Conservation (phyloP, 2,329 filamentous ascomycete genomes). For the Aureobasidium lini region DNA sequence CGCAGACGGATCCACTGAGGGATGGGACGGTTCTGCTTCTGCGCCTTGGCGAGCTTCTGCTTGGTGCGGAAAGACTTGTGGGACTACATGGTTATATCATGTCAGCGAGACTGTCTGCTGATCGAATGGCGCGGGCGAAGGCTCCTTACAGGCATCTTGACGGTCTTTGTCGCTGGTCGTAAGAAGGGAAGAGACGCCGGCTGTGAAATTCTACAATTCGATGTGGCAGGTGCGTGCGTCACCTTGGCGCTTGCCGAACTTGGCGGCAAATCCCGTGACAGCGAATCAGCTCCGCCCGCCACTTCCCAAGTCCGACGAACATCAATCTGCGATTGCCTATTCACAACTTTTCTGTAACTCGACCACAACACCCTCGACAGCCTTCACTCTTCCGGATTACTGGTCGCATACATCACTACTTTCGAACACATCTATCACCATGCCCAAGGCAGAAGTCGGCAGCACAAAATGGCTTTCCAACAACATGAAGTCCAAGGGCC, state of each 20-base stretch:
- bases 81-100: conserved; percentile 54
- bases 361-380: neutral
- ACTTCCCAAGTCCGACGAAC: neutral
- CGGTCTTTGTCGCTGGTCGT: conserved; percentile 16
- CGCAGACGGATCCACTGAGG: conserved; percentile 99
- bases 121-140: neutral
- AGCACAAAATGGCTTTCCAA: conserved; percentile 87
- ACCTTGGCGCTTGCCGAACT: conserved; percentile 11
- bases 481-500: conserved; percentile 74
- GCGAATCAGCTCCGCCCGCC: neutral
- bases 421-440: neutral
- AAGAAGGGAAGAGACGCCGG: neutral
- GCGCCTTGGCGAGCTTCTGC: conserved; percentile 99
- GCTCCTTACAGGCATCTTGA: conserved; percentile 19
- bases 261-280: conserved; percentile 2
- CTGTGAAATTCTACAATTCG: conserved; percentile 10
- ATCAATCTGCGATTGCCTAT: neutral
- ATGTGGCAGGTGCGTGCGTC: conserved; percentile 2
- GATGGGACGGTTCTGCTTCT: conserved; percentile 99
- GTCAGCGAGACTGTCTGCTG: neutral
- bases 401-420: neutral
- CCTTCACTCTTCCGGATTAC: neutral
- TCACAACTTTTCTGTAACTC: neutral
- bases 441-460: conserved; percentile 72
- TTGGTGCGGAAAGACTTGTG: conserved; percentile 99